A percentile compares a stretch with the other conserved stretches of the same genome.
These are phyloP conservation scores for Backusella westeae DNA, from an alignment of 192 early-diverging fungal species.

Conservation along the genomic window DNA sequence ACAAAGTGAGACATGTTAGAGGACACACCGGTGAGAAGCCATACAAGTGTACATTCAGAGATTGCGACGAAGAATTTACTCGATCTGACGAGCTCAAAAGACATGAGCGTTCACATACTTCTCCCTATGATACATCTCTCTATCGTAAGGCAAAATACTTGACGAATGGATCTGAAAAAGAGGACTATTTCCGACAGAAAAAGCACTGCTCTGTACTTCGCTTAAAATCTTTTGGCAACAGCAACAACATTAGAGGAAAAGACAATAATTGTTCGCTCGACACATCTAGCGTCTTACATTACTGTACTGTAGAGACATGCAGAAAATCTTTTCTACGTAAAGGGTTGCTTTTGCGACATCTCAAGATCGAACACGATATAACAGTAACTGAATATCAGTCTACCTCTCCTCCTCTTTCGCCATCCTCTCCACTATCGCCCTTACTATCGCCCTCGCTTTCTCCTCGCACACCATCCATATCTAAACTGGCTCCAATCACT, in stretches of 20 bases:
- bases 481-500: background rate
- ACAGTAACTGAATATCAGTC: background rate
- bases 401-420: background rate
- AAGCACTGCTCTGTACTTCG: background rate
- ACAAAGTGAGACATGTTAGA: constrained; percentile 6
- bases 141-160: background rate
- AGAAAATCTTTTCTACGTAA: constrained; percentile 4
- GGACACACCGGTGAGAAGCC: constrained; percentile 7
- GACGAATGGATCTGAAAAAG: background rate
- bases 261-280: background rate
- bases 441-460: background rate
- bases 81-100: constrained; percentile 12
- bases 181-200: constrained; percentile 7
- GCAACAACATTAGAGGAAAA: background rate
- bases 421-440: background rate
- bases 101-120: background rate
- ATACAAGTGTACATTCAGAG: background rate
- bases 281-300: background rate
- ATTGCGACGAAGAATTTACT: background rate
- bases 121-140: background rate
- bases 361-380: background rate
- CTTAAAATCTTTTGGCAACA: background rate
- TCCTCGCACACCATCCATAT: background rate
- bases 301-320: background rate
- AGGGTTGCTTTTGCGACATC: background rate